Evolutionary conservation across 768 basidiomycete species (phyloP).

Genomic region (Auriscalpium orientale): DNA sequence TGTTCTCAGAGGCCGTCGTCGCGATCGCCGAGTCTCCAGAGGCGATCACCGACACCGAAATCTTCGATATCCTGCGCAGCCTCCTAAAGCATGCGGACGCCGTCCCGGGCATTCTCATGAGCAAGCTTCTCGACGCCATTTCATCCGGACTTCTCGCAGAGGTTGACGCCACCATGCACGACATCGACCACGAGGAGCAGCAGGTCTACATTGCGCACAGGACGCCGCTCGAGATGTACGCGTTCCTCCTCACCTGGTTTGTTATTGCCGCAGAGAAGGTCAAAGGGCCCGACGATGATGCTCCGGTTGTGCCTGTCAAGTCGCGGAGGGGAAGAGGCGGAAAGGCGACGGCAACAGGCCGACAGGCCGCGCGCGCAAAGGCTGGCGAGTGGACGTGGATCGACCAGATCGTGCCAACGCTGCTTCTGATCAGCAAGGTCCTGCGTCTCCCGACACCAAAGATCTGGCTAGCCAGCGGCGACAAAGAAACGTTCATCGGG

Average conservation of each 20-base stretch:
- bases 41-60: conserved; percentile 53
- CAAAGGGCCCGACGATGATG: conserved; percentile 43
- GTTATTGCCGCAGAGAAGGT: conserved; percentile 74
- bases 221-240: conserved; percentile 79
- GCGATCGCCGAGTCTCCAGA: conserved; percentile 72
- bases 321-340: conserved; percentile 53
- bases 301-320: conserved; percentile 39
- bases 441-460: conserved; percentile 63
- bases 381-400: conserved; percentile 61
- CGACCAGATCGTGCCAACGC: conserved; percentile 62
- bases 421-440: conserved; percentile 66
- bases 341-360: conserved; percentile 37
- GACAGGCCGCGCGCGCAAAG: conserved; percentile 35
- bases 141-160: conserved; percentile 67
- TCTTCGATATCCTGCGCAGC: conserved; percentile 78
- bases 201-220: conserved; percentile 58
- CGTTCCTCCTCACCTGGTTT: conserved; percentile 91
- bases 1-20: conserved; percentile 61
- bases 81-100: conserved; percentile 68
- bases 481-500: conserved; percentile 83
- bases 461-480: conserved; percentile 85
- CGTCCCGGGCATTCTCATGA: conserved; percentile 61
- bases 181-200: conserved; percentile 63
- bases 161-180: conserved; percentile 62
- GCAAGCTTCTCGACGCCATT: conserved; percentile 83